Percentiles rank a stretch among this genome's conserved stretches.
These are phyloP conservation scores for Blastocystis sp. DNA, from an alignment of 352 stramenopile genomes.

Conservation along the genomic window DNA sequence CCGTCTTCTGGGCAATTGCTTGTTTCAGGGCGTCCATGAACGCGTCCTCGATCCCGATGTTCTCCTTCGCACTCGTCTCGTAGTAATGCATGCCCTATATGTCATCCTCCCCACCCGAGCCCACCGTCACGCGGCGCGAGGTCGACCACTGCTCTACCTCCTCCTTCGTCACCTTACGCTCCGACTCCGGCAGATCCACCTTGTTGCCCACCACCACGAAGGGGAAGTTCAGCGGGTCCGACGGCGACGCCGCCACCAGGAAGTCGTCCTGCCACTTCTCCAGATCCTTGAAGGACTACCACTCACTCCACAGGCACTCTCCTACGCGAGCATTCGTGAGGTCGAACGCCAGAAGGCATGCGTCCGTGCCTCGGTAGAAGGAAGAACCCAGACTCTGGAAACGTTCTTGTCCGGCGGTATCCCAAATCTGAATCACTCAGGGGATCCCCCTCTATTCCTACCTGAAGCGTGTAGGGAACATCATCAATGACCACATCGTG, in stretches of 20 bases:
- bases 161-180: conserved; percentile 67
- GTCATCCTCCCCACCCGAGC: conserved; percentile 59
- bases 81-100: conserved; percentile 80
- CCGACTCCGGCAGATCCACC: conserved; percentile 77
- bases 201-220: conserved; percentile 98
- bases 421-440: conserved; percentile 98
- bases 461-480: conserved; percentile 70
- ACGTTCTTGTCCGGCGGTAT: conserved; percentile 92
- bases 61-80: conserved; percentile 91
- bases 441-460: no score
- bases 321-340: conserved; percentile 85
- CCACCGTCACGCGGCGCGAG: conserved; percentile 66
- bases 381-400: conserved; percentile 92
- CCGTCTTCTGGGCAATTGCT: conserved; percentile 43
- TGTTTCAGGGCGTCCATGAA: conserved; percentile 66
- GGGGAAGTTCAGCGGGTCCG: conserved; percentile 81
- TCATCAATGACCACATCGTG: conserved; percentile 89
- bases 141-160: conserved; percentile 83
- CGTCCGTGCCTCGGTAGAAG: conserved; percentile 94
- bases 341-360: conserved; percentile 94
- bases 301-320: not conserved
- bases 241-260: conserved; percentile 65
- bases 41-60: conserved; percentile 86
- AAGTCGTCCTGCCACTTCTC: conserved; percentile 93
- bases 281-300: conserved; percentile 86